These are phyloP conservation scores for Polyporus arcularius DNA, from an alignment of 768 basidiomycete genomes.

Conservation along the genomic window DNA sequence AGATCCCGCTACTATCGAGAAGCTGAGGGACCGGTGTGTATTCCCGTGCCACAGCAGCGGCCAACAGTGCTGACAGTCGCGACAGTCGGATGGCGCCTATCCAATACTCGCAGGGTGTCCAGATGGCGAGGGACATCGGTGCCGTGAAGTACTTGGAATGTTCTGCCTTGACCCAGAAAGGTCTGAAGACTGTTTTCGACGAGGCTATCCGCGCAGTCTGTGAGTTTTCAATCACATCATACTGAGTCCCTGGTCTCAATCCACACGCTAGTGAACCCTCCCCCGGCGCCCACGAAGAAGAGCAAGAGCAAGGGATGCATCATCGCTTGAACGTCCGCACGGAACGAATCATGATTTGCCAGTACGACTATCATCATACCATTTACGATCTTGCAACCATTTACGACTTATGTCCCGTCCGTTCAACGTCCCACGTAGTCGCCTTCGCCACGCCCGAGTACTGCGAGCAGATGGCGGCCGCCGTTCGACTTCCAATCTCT, in stretches of 20 bases:
- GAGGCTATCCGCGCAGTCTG: constrained; percentile 97
- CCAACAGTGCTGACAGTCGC: constrained; percentile 4
- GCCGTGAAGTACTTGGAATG: constrained; percentile 97
- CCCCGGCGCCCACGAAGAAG: constrained; percentile 55
- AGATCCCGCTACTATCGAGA: constrained; percentile 89
- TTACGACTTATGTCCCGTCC: constrained; percentile 55
- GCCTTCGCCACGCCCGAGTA: constrained; percentile 11
- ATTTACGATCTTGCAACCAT: constrained; percentile 70
- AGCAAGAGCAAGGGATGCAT: constrained; percentile 55
- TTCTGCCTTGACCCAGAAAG: constrained; percentile 96
- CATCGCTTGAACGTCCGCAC: constrained; percentile 61
- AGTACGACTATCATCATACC: constrained; percentile 41
- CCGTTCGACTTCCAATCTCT: constrained; percentile 9
- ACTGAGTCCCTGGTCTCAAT: background rate
- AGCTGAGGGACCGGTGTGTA: constrained; percentile 83
- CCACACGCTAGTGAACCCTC: constrained; percentile 66
- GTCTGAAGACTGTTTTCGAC: constrained; percentile 98
- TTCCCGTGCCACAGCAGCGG: constrained; percentile 7
- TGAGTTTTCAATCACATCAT: constrained; percentile 46
- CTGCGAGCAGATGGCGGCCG: constrained; percentile 16
- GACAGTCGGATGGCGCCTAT: constrained; percentile 93
- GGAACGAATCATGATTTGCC: constrained; percentile 17
- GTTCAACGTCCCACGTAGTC: constrained; percentile 9
- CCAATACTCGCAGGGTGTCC: constrained; percentile 85
- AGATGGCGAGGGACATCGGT: constrained; percentile 91